A percentile compares a stretch with the other conserved stretches of the same genome.
These are phyloP conservation scores for Manihot esculenta DNA, from an alignment of 441 rosid genomes.

Conservation along the genomic window DNA sequence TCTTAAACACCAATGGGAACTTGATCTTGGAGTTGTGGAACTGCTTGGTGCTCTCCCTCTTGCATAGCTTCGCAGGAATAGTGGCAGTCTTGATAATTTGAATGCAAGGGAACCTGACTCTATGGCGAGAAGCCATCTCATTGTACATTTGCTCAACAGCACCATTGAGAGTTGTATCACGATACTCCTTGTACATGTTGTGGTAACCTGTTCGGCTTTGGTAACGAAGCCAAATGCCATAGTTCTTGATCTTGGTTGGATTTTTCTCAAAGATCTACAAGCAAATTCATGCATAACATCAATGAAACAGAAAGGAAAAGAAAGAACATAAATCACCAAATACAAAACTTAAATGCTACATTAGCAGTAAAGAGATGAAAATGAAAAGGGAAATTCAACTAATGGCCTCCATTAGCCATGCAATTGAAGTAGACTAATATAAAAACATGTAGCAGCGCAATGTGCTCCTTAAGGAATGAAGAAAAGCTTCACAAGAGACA, in stretches of 20 bases:
- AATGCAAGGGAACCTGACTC: slow-evolving; percentile 50
- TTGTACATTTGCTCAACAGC: slow-evolving; percentile 49
- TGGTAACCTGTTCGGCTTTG: slow-evolving; percentile 51
- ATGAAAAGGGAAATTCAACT: not conserved
- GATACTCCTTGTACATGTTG: slow-evolving; percentile 51
- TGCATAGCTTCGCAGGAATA: slow-evolving; percentile 43
- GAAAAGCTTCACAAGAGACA: too few species aligned
- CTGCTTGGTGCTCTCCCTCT: slow-evolving; percentile 48
- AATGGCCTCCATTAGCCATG: not conserved
- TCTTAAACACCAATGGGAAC: slow-evolving; percentile 44
- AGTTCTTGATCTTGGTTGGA: slow-evolving; percentile 45
- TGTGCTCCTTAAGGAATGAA: too few species aligned
- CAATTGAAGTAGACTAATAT: not conserved
- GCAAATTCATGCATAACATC: not conserved
- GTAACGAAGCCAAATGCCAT: slow-evolving; percentile 48
- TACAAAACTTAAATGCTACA: not conserved
- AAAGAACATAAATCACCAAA: not conserved
- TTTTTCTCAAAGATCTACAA: slow-evolving; percentile 44
- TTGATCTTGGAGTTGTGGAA: slow-evolving; percentile 46
- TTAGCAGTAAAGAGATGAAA: not conserved
- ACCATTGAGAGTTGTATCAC: slow-evolving; percentile 47
- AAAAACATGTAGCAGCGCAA: too few species aligned
- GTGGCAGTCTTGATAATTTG: slow-evolving; percentile 49
- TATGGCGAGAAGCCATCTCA: slow-evolving; percentile 54
- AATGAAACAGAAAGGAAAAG: not conserved